Evolutionary conservation across 352 stramenopile species (phyloP), one percentile per base, ranked within the genome.

Genomic region (Thalassiosira hispida): DNA sequence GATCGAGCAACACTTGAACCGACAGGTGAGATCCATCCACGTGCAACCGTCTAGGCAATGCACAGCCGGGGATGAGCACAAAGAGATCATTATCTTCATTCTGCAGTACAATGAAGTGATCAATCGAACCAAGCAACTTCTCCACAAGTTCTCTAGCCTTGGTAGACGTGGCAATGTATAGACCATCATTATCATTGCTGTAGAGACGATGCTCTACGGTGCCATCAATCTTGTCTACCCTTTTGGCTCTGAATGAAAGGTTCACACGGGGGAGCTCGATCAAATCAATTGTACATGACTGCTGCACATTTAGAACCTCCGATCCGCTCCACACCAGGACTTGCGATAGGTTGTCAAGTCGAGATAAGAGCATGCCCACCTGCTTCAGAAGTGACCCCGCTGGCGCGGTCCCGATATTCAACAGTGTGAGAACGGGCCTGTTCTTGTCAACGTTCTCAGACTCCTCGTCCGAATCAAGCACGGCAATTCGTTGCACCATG

Each of bases 241-340:
- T 88, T 69, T 87, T 93, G 75, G 73, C 80, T 78, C 66, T 94
- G 61, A 99, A 97, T 59, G 96, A 98, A 16, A 99, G 82, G 76
- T 98, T 98, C 20, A 99, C 87, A 31, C 97, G 91, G 25, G 97
- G 97, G 27, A 99, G 89, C 74, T 99, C 97, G 78, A 99, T 95
- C 55, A 97, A 94, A 75, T 97, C 95, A 72, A 99, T 96, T 1
- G 85, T 72, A 79, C 81, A 70, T 29, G 79, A 55, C 47, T 88
- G 62, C 51, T 95, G 75, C 16, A 81, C 64, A 60, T 78, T 87
- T 8, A 85, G 57, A 9, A 93, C 69, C 62, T 87, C 77, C 2
- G 64, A 86, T 55, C 88, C 89, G 78, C 95, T 98, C 97, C 97
- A 99, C 27, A 98, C 93, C 33, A 99, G 78, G 29, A 99, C 94